phyloP scores from a whole-genome alignment of 177 flowering plant species.

The Vitis hybrid region DNA sequence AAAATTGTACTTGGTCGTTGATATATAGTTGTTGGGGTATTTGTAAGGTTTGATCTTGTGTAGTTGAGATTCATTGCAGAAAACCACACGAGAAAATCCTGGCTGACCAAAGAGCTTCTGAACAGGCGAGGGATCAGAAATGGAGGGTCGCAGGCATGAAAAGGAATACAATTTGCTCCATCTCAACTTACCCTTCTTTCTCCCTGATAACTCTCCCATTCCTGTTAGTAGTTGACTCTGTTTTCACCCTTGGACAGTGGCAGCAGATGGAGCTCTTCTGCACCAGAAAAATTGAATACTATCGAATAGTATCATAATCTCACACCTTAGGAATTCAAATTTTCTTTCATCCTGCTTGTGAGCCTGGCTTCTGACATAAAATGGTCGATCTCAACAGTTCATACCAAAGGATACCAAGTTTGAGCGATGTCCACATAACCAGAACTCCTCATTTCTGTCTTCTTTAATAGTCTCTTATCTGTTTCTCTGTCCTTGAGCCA shows the following conservation, averaged over 20 bases:
- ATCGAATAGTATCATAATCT: not conserved
- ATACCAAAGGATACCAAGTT: too few relatives aligned
- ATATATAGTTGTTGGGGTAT: constrained; percentile 30
- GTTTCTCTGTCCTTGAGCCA: not conserved
- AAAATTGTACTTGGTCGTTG: constrained; percentile 41
- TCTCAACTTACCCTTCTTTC: constrained; percentile 24
- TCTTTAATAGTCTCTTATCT: not conserved
- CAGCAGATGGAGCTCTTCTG: not conserved
- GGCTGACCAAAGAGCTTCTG: constrained; percentile 27
- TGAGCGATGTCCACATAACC: too few relatives aligned
- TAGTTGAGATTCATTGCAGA: constrained; percentile 36
- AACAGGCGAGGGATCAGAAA: constrained; percentile 1
- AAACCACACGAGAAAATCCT: constrained; percentile 39
- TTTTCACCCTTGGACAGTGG: too few relatives aligned
- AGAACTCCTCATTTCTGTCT: too few relatives aligned
- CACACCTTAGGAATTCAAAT: not conserved
- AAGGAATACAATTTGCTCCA: constrained; percentile 42
- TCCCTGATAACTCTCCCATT: constrained; percentile 19
- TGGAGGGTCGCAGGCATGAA: constrained; percentile 24
- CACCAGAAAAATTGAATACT: not conserved
- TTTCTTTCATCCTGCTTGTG: too few relatives aligned
- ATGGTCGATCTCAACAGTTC: too few relatives aligned
- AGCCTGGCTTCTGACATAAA: too few relatives aligned
- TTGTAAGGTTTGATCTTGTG: constrained; percentile 29
- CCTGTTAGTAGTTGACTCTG: too few relatives aligned